A percentile compares a stretch with the other conserved stretches of the same genome.
Conservation (phyloP, 169 alveolate genomes). For the Cryptosporidium parvum region DNA sequence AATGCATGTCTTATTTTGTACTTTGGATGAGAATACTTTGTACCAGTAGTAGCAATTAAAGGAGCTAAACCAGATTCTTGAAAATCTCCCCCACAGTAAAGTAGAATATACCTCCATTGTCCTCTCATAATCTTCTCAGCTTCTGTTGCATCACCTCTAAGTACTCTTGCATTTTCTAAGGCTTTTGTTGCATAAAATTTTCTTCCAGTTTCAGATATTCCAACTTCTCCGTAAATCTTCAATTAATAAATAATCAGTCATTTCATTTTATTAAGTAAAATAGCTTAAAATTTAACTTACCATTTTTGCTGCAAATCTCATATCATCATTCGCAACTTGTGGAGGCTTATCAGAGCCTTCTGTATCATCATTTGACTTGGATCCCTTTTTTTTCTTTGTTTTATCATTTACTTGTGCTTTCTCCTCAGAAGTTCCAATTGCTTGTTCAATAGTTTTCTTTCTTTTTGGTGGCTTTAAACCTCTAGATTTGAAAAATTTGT, state of each 20-base stretch:
- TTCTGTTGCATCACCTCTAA: slow-evolving; percentile 58
- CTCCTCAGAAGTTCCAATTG: background rate
- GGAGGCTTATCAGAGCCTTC: slow-evolving; percentile 66
- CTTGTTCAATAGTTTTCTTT: slow-evolving; percentile 17
- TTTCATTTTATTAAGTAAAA: background rate
- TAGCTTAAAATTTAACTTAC: slow-evolving; percentile 16
- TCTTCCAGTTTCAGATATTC: slow-evolving; percentile 39
- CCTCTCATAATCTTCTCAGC: slow-evolving; percentile 72
- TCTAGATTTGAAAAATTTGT: slow-evolving; percentile 18
- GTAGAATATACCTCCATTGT: slow-evolving; percentile 68
- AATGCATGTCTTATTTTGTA: slow-evolving; percentile 53
- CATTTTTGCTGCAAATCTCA: slow-evolving; percentile 66
- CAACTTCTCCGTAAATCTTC: slow-evolving; percentile 30
- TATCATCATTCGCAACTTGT: slow-evolving; percentile 50
- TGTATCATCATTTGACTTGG: background rate
- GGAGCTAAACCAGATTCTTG: slow-evolving; percentile 75
- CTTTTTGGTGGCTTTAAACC: slow-evolving; percentile 57
- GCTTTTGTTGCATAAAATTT: slow-evolving; percentile 47
- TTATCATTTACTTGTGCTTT: background rate
- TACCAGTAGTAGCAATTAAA: slow-evolving; percentile 43
- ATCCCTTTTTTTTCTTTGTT: background rate
- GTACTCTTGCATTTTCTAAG: slow-evolving; percentile 68
- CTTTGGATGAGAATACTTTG: slow-evolving; percentile 46
- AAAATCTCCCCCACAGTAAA: slow-evolving; percentile 70
- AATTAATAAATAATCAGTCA: background rate